Percentiles rank a stretch among this genome's conserved stretches.
phyloP scores from a whole-genome alignment of 768 basidiomycete genomes.

The Phaffia australis region DNA sequence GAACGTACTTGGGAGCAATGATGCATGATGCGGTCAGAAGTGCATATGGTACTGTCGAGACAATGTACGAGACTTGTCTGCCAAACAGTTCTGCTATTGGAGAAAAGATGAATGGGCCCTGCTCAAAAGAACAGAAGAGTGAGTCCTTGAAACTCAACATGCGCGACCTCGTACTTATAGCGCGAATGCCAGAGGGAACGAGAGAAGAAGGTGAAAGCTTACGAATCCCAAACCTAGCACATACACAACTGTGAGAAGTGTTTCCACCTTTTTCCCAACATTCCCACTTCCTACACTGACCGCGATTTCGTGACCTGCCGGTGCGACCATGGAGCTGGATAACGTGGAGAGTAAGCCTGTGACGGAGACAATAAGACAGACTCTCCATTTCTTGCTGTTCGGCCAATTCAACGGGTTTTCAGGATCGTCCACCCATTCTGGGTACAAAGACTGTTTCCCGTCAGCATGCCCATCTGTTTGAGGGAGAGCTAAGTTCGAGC shows the following conservation, averaged over 20 bases:
- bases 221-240: slow-evolving; percentile 16
- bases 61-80: slow-evolving; percentile 12
- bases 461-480: too few relatives aligned
- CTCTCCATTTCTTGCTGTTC: too few relatives aligned
- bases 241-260: slow-evolving; percentile 1
- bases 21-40: slow-evolving; percentile 16
- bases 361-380: slow-evolving; percentile 1
- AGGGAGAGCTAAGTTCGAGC: too few relatives aligned
- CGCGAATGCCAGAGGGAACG: not conserved
- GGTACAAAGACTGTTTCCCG: too few relatives aligned
- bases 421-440: too few relatives aligned
- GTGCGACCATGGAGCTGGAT: slow-evolving; percentile 11
- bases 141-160: not conserved
- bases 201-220: not conserved
- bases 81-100: slow-evolving; percentile 23
- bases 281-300: not conserved
- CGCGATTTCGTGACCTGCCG: not conserved
- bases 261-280: not conserved
- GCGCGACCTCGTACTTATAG: not conserved
- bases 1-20: slow-evolving; percentile 9
- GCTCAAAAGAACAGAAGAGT: not conserved
- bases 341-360: slow-evolving; percentile 9
- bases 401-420: too few relatives aligned
- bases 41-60: slow-evolving; percentile 17
- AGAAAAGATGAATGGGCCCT: slow-evolving; percentile 21